These are phyloP conservation scores for Annulohypoxylon truncatum DNA, from an alignment of 2,329 filamentous ascomycete genomes.

Conservation along the genomic window DNA sequence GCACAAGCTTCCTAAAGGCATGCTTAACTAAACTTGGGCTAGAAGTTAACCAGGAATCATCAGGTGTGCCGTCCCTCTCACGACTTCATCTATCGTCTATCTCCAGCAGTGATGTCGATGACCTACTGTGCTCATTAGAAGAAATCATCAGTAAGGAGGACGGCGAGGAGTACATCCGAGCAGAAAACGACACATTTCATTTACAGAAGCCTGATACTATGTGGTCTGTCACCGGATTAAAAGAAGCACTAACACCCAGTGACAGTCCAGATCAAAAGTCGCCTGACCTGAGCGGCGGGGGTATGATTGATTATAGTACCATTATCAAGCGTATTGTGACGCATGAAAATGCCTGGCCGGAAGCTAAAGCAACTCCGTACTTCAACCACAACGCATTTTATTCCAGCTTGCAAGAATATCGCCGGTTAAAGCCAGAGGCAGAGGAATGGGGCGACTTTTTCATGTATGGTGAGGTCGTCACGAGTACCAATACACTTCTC, in stretches of 20 bases:
- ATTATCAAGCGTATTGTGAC: constrained; percentile 79
- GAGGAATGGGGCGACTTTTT: constrained; percentile 80
- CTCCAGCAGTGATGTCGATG: constrained; percentile 71
- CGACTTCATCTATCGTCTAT: constrained; percentile 83
- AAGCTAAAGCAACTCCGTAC: constrained; percentile 78
- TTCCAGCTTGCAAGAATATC: constrained; percentile 75
- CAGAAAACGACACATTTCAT: constrained; percentile 84
- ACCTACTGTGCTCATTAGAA: constrained; percentile 73
- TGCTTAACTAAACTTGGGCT: constrained; percentile 85
- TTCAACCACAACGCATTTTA: constrained; percentile 89
- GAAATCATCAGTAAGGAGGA: constrained; percentile 75
- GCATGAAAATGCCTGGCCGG: constrained; percentile 76
- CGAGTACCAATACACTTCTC: constrained; percentile 91
- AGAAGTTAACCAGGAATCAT: constrained; percentile 76
- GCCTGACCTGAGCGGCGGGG: constrained; percentile 57
- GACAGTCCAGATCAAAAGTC: constrained; percentile 46
- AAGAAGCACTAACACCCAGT: constrained; percentile 61
- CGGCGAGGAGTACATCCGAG: constrained; percentile 78
- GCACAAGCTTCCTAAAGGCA: constrained; percentile 81
- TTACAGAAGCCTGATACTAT: constrained; percentile 74
- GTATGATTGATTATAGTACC: constrained; percentile 78
- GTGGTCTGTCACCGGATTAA: constrained; percentile 68
- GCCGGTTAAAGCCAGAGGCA: constrained; percentile 65
- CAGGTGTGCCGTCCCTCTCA: constrained; percentile 81
- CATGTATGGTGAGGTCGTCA: constrained; percentile 91